Evolutionary conservation across 495 filamentous ascomycete species (phyloP).

Genomic region (Lophiotrema nucula): DNA sequence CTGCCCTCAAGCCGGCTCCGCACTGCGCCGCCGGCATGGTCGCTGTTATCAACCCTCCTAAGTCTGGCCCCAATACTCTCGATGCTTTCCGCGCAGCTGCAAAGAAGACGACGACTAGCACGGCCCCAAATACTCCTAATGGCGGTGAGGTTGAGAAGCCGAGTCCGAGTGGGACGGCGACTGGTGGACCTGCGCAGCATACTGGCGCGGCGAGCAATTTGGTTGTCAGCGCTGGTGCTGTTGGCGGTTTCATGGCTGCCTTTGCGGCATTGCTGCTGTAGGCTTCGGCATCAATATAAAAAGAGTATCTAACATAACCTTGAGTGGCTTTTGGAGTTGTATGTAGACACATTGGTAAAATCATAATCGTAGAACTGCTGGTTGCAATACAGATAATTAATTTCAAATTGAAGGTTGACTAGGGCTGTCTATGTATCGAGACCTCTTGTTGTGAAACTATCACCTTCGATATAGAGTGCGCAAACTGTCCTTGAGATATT

Average conservation of each 20-base stretch:
- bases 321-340: too few relatives aligned
- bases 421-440: too few relatives aligned
- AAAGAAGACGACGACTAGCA: conserved; percentile 24
- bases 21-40: conserved; percentile 38
- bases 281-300: too few relatives aligned
- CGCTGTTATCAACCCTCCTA: conserved; percentile 36
- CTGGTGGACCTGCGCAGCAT: background rate
- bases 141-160: conserved; percentile 1
- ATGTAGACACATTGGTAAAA: too few relatives aligned
- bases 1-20: conserved; percentile 16
- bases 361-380: too few relatives aligned
- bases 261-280: conserved; percentile 19
- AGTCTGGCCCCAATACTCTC: conserved; percentile 23
- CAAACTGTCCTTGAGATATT: too few relatives aligned
- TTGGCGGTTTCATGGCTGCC: conserved; percentile 5
- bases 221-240: conserved; percentile 1
- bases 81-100: conserved; percentile 25
- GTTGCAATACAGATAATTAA: too few relatives aligned
- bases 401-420: too few relatives aligned
- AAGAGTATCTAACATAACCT: too few relatives aligned
- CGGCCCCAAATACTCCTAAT: background rate
- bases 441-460: too few relatives aligned
- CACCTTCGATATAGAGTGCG: too few relatives aligned
- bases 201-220: conserved; percentile 19
- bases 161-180: background rate